phyloP scores from a whole-genome alignment of 2,329 filamentous ascomycete species.

The Colletotrichum sublineola region DNA sequence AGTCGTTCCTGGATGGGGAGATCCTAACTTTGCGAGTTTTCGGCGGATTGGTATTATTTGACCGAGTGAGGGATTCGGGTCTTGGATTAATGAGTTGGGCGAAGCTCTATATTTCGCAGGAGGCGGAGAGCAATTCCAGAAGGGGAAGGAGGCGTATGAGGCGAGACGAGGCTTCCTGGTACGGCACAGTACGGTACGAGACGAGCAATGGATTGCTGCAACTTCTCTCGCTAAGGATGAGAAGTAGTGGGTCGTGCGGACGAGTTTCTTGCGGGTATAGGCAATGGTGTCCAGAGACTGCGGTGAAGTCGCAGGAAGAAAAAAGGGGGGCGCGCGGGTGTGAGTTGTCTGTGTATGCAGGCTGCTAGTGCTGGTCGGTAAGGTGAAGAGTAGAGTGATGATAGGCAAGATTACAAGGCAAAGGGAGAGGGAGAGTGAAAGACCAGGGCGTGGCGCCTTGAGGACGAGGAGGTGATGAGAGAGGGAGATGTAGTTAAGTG shows the following conservation, averaged over 20 bases:
- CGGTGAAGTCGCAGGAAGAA: constrained; percentile 37
- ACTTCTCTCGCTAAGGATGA: constrained; percentile 37
- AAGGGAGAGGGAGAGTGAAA: background rate
- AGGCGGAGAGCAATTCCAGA: constrained; percentile 18
- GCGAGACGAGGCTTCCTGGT: constrained; percentile 9
- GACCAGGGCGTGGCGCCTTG: constrained; percentile 25
- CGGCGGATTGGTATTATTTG: constrained; percentile 35
- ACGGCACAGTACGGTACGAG: constrained; percentile 12
- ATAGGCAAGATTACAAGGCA: background rate
- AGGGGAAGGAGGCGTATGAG: constrained; percentile 16
- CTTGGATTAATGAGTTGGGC: constrained; percentile 33
- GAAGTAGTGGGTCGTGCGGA: constrained; percentile 33
- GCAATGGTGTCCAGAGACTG: constrained; percentile 26
- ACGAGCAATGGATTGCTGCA: constrained; percentile 38
- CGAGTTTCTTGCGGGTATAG: constrained; percentile 19
- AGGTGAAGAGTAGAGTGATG: background rate
- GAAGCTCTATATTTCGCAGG: constrained; percentile 22
- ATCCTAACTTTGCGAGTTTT: constrained; percentile 17
- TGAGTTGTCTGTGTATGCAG: constrained; percentile 13
- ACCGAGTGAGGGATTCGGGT: constrained; percentile 33
- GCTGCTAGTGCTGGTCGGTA: constrained; percentile 19
- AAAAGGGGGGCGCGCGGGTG: constrained; percentile 22
- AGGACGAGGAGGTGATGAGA: constrained; percentile 16
- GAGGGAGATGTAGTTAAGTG: constrained; percentile 22
- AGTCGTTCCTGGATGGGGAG: constrained; percentile 30